Percentiles rank a stretch among this genome's conserved stretches.
Evolutionary conservation across 257 asterid genomes (phyloP).

Genomic region (Mentha longifolia): DNA sequence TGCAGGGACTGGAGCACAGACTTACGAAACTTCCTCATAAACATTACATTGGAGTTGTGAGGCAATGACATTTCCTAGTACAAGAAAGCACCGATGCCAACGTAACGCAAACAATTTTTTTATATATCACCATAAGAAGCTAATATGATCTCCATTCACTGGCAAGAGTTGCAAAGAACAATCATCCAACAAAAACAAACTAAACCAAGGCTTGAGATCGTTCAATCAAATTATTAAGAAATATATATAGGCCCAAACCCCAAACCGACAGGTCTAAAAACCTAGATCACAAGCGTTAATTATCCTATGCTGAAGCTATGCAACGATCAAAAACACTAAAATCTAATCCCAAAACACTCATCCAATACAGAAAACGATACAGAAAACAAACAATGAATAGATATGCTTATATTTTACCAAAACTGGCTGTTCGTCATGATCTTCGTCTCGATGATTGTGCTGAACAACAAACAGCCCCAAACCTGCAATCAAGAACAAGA

Average conservation of each 20-base stretch:
- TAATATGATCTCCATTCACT: not conserved
- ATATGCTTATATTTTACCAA: constrained; percentile 44
- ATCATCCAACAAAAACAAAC: not conserved
- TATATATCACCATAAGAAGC: not conserved
- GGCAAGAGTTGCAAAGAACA: not conserved
- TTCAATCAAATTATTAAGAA: no score
- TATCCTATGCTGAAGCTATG: not conserved
- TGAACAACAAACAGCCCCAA: constrained; percentile 66
- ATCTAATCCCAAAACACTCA: not conserved
- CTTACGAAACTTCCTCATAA: constrained; percentile 7
- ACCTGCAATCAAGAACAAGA: constrained; percentile 58
- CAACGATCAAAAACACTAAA: not conserved
- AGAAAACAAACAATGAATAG: not conserved
- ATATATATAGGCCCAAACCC: not conserved
- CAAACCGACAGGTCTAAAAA: constrained; percentile 1
- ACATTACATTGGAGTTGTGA: constrained; percentile 6
- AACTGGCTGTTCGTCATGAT: constrained; percentile 63
- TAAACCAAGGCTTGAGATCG: no score
- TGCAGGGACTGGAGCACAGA: not conserved
- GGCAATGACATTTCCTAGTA: not conserved
- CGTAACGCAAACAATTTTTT: not conserved
- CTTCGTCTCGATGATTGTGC: constrained; percentile 60
- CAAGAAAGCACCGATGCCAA: not conserved
- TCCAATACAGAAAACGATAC: constrained; percentile 10
- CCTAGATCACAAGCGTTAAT: constrained; percentile 28